phyloP scores from a whole-genome alignment of 768 basidiomycete species.

The Boletus sensibilis region DNA sequence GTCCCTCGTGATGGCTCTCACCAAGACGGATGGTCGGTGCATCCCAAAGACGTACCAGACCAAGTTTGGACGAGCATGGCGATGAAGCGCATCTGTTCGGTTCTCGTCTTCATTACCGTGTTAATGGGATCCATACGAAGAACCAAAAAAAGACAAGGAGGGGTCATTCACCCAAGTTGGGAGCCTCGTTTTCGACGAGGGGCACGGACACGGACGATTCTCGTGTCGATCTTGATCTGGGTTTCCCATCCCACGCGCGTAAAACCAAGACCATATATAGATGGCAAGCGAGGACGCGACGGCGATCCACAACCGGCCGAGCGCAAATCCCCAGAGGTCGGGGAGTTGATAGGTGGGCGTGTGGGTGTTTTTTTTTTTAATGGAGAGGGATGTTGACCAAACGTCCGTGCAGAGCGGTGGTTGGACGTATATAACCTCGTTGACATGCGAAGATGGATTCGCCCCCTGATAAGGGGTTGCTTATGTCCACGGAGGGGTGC shows the following conservation, averaged over 20 bases:
- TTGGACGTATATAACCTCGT: background rate
- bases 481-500: conserved; percentile 31
- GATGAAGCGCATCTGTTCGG: background rate
- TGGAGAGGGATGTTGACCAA: background rate
- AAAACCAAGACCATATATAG: conserved; percentile 31
- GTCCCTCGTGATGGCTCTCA: too few relatives aligned
- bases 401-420: conserved; percentile 24
- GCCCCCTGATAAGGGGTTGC: conserved; percentile 12
- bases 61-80: background rate
- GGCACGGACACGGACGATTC: conserved; percentile 9
- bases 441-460: conserved; percentile 7
- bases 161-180: background rate
- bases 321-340: conserved; percentile 20
- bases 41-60: background rate
- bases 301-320: conserved; percentile 26
- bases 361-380: too few relatives aligned
- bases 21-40: too few relatives aligned
- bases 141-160: too few relatives aligned
- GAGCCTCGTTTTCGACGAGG: background rate
- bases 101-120: background rate
- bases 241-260: conserved; percentile 41
- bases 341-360: too few relatives aligned
- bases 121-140: background rate
- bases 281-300: background rate
- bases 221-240: conserved; percentile 63